Evolutionary conservation across 2,329 filamentous ascomycete genomes (phyloP).

Genomic region (Aspergillus aculeatinus): DNA sequence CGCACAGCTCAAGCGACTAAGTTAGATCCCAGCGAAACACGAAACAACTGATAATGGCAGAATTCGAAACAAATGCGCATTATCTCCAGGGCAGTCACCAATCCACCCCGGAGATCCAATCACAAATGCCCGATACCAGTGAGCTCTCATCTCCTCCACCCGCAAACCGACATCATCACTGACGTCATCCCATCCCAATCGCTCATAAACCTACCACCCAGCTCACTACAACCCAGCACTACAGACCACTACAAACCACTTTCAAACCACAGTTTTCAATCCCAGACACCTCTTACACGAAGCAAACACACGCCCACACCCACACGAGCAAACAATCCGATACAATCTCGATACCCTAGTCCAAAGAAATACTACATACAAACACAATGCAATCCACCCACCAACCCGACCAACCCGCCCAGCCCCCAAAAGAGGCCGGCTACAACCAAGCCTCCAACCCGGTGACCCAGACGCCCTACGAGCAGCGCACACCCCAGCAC

Average conservation of each 20-base stretch:
- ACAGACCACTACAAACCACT: background rate
- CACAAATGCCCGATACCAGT: background rate
- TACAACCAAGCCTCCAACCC: conserved; percentile 36
- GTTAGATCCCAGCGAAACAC: no score
- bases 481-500: conserved; percentile 20
- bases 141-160: background rate
- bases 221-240: background rate
- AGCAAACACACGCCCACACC: no score
- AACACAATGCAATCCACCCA: conserved; percentile 22
- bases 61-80: no score
- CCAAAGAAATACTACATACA: background rate
- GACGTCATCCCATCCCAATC: conserved; percentile 25
- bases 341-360: no score
- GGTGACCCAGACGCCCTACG: conserved; percentile 30
- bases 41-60: no score
- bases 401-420: conserved; percentile 20
- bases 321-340: no score
- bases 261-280: no score
- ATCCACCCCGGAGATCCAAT: background rate
- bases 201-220: background rate
- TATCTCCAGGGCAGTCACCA: no score
- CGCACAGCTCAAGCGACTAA: no score
- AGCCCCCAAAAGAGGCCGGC: conserved; percentile 37
- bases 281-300: no score
- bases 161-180: conserved; percentile 9